Base-by-base conservation (phyloP, 1,284 basidiomycete species). In the Omphalotus olearius region DNA sequence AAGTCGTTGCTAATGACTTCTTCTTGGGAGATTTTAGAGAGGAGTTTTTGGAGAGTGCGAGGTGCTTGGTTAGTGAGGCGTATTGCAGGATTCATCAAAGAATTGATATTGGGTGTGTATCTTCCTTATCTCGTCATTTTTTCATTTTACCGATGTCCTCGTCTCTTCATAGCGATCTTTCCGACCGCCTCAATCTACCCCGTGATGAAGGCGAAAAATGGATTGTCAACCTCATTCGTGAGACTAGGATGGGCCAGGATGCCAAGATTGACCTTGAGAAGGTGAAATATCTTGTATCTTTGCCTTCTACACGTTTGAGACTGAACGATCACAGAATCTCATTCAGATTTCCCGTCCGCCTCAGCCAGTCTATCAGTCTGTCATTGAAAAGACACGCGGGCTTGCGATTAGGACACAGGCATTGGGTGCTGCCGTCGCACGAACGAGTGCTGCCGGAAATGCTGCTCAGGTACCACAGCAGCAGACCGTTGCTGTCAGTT, bases 151-250 rank as follows among this genome's bases (percentile, higher is more conserved):
- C 41, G 39, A 16, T 26, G 23, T 38, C 28, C 47, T 47, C 35
- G 25, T 38, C 13, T 51, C 28, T 35, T 46, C 17, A 25, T 58
- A 93, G 91, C 56, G 93, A 98, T 65, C 80, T 99, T 28, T 96
- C 94, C 14, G 87, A 91, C 64, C 85, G 95, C 11, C 79, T 99
- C 35, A 98, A 98, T 69, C 80, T 98, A 51, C 88, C 89, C 20
- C 82, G 79, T 50, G 93, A 94, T 61, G 96, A 98, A 64, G 97
- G 96, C 52, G 96, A 98, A 68, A 97, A 97, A 69, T 99, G 96
- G 96, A 96, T 99, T 59, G 96, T 98, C 62, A 98, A 97, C 75
- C 85, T 98, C 54, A 96, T 98, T 62, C 84, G 94, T 46, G 97
- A 98, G 69, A 97, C 95, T 23, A 83, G 93, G 28, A 93, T 97